A percentile compares a stretch with the other conserved stretches of the same genome.
Evolutionary conservation across 1,139 yeast species (phyloP).

Genomic region (Candida labiduridarum): DNA sequence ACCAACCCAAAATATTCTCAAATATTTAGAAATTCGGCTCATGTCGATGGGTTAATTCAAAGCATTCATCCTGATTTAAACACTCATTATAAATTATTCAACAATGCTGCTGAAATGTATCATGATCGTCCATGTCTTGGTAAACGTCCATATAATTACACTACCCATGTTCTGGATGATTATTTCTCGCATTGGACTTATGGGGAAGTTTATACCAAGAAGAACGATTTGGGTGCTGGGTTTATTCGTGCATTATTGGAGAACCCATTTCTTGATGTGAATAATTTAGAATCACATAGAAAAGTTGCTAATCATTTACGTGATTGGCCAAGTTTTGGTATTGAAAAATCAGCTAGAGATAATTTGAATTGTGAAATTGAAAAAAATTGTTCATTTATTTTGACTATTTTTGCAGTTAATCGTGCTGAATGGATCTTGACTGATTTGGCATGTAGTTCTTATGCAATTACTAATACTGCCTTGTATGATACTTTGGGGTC

Average conservation of each 20-base stretch:
- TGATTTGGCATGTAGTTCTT: slow-evolving; percentile 38
- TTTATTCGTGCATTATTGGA: slow-evolving; percentile 25
- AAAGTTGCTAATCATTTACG: slow-evolving; percentile 26
- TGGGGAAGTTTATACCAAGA: slow-evolving; percentile 17
- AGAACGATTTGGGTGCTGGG: slow-evolving; percentile 33
- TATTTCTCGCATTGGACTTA: slow-evolving; percentile 22
- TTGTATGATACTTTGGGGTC: slow-evolving; percentile 39
- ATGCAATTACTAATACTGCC: slow-evolving; percentile 37
- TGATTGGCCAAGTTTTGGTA: slow-evolving; percentile 22
- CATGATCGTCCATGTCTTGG: slow-evolving; percentile 33
- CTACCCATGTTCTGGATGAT: slow-evolving; percentile 19
- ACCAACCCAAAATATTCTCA: slow-evolving; percentile 13
- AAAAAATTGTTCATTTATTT: slow-evolving; percentile 26
- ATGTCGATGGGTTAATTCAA: slow-evolving; percentile 11
- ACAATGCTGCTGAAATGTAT: slow-evolving; percentile 23
- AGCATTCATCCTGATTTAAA: slow-evolving; percentile 24
- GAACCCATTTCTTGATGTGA: slow-evolving; percentile 24
- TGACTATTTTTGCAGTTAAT: slow-evolving; percentile 34
- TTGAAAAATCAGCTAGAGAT: slow-evolving; percentile 6
- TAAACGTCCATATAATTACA: slow-evolving; percentile 28
- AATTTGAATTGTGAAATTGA: slow-evolving; percentile 14
- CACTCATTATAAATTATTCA: slow-evolving; percentile 32
- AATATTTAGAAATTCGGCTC: slow-evolving; percentile 17
- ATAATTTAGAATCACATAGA: slow-evolving; percentile 20
- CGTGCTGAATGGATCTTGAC: slow-evolving; percentile 38